Evolutionary conservation across 768 basidiomycete species (phyloP).

Genomic region (Leccinum disarticulatum): DNA sequence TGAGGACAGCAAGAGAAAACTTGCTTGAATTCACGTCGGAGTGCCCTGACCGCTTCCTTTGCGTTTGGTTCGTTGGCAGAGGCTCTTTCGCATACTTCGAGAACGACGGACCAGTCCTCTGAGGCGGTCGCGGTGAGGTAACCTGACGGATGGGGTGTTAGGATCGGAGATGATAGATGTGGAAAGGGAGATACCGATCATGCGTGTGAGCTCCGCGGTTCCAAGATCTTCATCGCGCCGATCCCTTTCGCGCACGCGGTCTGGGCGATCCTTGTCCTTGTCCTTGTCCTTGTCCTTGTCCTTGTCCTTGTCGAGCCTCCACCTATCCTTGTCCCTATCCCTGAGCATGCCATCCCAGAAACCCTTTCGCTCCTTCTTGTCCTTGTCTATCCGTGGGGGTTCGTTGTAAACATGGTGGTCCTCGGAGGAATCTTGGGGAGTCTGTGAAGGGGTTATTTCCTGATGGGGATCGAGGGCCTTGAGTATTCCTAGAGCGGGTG

Average conservation of each 20-base stretch:
- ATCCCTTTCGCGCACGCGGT: conserved; percentile 32
- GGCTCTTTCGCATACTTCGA: conserved; percentile 85
- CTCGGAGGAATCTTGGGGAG: conserved; percentile 30
- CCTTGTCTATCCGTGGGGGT: conserved; percentile 34
- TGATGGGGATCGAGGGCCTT: conserved; percentile 59
- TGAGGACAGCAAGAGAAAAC: conserved; percentile 17
- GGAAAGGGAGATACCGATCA: conserved; percentile 55
- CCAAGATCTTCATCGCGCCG: conserved; percentile 44
- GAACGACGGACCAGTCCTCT: conserved; percentile 78
- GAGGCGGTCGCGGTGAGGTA: conserved; percentile 75
- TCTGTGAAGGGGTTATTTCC: conserved; percentile 15
- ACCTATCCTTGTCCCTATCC: conserved; percentile 37
- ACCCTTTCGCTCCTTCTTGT: conserved; percentile 52
- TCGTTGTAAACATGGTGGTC: conserved; percentile 30
- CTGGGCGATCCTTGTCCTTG: conserved; percentile 27
- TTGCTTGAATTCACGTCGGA: conserved; percentile 85
- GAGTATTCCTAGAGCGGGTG: conserved; percentile 17
- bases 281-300: conserved; percentile 37
- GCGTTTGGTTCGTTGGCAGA: conserved; percentile 69
- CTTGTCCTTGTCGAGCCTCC: conserved; percentile 29
- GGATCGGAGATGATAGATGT: neutral
- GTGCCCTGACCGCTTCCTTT: conserved; percentile 80
- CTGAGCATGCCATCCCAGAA: conserved; percentile 50
- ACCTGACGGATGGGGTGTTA: conserved; percentile 39
- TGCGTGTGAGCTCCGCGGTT: conserved; percentile 58